These are phyloP conservation scores for Aspergillus eucalypticola DNA, from an alignment of 2,329 filamentous ascomycete species.

Conservation along the genomic window DNA sequence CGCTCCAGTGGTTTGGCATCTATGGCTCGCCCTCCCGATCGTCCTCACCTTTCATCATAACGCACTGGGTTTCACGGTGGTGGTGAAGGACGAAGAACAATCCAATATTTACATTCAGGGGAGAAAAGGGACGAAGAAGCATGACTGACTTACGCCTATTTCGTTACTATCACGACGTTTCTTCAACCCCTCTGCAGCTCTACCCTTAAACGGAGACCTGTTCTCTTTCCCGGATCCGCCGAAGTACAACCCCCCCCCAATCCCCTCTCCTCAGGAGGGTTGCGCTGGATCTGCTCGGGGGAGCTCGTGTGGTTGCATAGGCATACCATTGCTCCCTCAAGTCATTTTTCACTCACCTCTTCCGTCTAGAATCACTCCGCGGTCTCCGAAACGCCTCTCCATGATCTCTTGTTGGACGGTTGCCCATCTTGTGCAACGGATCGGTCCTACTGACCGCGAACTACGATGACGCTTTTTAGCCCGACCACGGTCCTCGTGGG, in stretches of 20 bases:
- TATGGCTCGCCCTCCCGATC: conserved; percentile 17
- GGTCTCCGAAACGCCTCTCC: conserved; percentile 12
- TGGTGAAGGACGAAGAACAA: neutral
- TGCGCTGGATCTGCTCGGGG: neutral
- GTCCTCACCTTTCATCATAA: neutral
- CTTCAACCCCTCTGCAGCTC: conserved; percentile 19
- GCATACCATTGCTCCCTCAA: conserved; percentile 1
- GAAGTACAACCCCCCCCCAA: neutral
- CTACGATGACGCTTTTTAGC: conserved; percentile 50
- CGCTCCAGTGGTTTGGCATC: neutral
- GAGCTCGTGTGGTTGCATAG: neutral
- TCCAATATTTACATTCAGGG: neutral
- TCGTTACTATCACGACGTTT: conserved; percentile 14
- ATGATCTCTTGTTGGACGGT: conserved; percentile 23
- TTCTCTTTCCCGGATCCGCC: conserved; percentile 16
- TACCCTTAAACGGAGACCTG: conserved; percentile 27
- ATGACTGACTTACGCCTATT: conserved; percentile 22
- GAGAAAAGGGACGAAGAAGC: conserved; percentile 3
- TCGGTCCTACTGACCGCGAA: conserved; percentile 37
- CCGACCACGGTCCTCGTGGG: conserved; percentile 86
- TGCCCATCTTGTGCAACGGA: conserved; percentile 25
- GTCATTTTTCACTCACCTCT: neutral
- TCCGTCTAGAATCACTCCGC: conserved; percentile 1
- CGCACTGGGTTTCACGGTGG: neutral
- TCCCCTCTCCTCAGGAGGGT: conserved; percentile 2